Base-by-base conservation (phyloP, 108 stramenopile genomes). In the Fistulifera solaris region DNA sequence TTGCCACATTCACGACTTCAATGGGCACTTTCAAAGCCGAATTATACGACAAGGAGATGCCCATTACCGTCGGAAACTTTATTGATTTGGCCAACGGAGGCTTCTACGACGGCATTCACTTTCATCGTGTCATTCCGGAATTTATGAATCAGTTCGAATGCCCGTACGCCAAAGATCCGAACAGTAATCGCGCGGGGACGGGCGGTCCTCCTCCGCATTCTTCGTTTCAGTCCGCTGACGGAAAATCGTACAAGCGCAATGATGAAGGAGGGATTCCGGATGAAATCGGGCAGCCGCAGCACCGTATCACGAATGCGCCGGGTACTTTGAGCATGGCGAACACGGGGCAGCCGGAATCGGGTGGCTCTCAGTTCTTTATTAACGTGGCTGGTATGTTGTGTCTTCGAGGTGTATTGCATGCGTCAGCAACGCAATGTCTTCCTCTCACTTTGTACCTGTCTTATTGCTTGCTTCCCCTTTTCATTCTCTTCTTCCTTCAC, bases 21-120 rank as follows among this genome's bases (percentile, higher is more conserved):
- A 74, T 73, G 74, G 83, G 83, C 16, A 62, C 70, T 43, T 80
- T 84, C 74, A 71, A 75, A 71, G 67, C 76, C 42, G 81, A 82
- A 62, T 31, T 82, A 44, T 78, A 73, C 64, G 59, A 59, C 44
- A 51, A 72, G 25, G 17, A 64, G 46, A 75, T 83, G 74, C 81
- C 81, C 2, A 73, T 83, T 56, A 83, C 77, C 14, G 40, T 55
- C 31, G 73, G 68, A 45, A 83, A 78, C 59, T 83, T 83, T 52
- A 76, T 78, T 28, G 76, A 78, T 50, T 62, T 83, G 44, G 73
- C 73, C 52, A 77, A 76, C 48, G 58, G 53, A 38, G 81, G 81
- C 54, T 83, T 75, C 58, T 83, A 83, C 48, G 73, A 83, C 60
- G 76, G 76, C 27, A 54, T 83, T 42, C 67, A 70, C 24, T 74